Base-by-base conservation (phyloP, 306 rosid species). In the Albizia julibrissin region DNA sequence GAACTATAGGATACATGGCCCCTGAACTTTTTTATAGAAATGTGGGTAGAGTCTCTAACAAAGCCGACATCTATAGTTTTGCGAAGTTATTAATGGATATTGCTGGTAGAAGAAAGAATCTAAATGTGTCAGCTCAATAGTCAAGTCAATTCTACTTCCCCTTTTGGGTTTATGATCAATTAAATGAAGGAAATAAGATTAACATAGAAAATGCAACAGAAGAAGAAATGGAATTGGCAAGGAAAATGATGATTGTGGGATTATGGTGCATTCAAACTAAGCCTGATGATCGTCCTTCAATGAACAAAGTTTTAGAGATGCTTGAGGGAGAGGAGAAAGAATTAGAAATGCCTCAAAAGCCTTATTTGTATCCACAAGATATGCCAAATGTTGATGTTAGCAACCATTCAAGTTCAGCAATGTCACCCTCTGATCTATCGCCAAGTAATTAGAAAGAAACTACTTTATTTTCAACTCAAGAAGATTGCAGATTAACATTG, bases 241-340 rank as follows among this genome's bases (percentile, higher is more conserved):
- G 61, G 61, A 54, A 54, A 19, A 54, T 54, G 61, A 19, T 54
- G 22, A 21, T 54, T 6, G 61, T 54, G 8, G 61, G 26, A 19
- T 7, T 54, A 9, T 52, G 59, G 59, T 16, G 59, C 59, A 16
- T 52, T 1, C 59, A 52, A 52, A 52, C 73, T 3, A 69, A 11
- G 29, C 84, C 91, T 0, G 10, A 3, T 0, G 72, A 85, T 24
- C 85, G 87, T 7, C 92, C 91, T 19, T 62, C 84, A 0, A 85
- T 87, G 87, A 76, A 42, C 2, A 74, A 62, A 82, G 87, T 65
- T 65, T 22, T 31, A 5, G 22, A 65, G 6, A 65, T 33, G 43
- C 24, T 65, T 3, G 24, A 31, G 7, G 24, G 43, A 7, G 70
- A 65, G 0, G 70, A 33, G 68, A 5, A 26, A 15, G 70, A 33